Evolutionary conservation across 2,329 filamentous ascomycete species (phyloP).

Genomic region (Rhytidhysteron rufulum): DNA sequence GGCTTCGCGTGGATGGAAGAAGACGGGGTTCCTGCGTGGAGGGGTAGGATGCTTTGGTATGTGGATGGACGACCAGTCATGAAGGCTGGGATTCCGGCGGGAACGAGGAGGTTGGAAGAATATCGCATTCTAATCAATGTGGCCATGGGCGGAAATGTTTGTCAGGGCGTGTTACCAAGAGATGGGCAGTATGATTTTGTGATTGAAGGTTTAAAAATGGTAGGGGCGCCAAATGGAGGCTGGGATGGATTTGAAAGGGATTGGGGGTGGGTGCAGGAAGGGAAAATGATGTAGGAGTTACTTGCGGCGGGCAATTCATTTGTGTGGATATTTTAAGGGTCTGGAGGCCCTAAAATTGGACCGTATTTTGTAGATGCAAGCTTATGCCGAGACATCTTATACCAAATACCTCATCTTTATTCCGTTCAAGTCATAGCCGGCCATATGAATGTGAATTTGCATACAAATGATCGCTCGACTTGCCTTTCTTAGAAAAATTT

Average conservation of each 20-base stretch:
- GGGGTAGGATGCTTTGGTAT: slow-evolving; percentile 55
- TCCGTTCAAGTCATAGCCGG: background rate
- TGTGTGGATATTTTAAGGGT: background rate
- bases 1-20: slow-evolving; percentile 56
- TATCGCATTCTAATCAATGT: slow-evolving; percentile 57
- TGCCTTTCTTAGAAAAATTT: no score
- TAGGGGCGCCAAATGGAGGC: slow-evolving; percentile 52
- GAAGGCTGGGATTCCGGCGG: slow-evolving; percentile 51
- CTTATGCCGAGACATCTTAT: background rate
- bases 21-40: slow-evolving; percentile 38
- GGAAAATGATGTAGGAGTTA: slow-evolving; percentile 22
- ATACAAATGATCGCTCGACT: no score
- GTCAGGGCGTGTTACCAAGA: slow-evolving; percentile 47
- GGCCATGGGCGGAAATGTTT: slow-evolving; percentile 61
- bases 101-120: slow-evolving; percentile 54
- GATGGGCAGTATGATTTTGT: slow-evolving; percentile 57
- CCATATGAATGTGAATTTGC: background rate
- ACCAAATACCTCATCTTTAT: background rate
- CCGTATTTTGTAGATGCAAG: no score
- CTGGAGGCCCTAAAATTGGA: no score
- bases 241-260: slow-evolving; percentile 54
- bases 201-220: slow-evolving; percentile 51
- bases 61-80: slow-evolving; percentile 56
- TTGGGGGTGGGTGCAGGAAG: slow-evolving; percentile 39
- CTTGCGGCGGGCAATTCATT: background rate